phyloP scores from a whole-genome alignment of 2,329 filamentous ascomycete genomes.

The Pseudogymnoascus sp. region DNA sequence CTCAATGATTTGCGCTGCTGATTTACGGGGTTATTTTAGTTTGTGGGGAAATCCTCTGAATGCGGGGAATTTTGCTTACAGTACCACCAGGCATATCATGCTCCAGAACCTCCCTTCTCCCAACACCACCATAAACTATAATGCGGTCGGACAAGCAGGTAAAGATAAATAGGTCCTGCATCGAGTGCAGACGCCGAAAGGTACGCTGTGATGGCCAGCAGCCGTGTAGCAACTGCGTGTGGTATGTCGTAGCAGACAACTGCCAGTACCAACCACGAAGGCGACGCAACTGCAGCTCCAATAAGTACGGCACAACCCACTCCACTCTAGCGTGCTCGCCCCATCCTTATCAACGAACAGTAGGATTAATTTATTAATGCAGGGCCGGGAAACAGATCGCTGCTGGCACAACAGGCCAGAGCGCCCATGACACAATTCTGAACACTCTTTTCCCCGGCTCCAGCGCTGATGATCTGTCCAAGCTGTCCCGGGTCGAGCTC shows the following conservation, averaged over 20 bases:
- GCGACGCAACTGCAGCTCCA: conserved; percentile 6
- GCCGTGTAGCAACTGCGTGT: conserved; percentile 8
- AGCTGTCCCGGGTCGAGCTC: neutral
- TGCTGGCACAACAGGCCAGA: neutral
- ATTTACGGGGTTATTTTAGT: neutral
- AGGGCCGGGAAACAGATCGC: neutral
- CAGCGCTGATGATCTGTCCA: conserved; percentile 1
- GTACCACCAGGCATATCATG: neutral
- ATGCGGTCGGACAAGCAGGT: conserved; percentile 8
- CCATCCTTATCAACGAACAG: neutral
- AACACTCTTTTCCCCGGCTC: conserved; percentile 7
- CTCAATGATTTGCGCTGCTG: neutral
- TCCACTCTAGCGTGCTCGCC: conserved; percentile 1
- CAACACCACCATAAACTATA: neutral
- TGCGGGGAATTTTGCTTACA: conserved; percentile 3
- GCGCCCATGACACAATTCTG: neutral
- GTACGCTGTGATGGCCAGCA: conserved; percentile 10
- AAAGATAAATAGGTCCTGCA: conserved; percentile 11
- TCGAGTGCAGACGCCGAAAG: conserved; percentile 11
- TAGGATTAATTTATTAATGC: conserved; percentile 5
- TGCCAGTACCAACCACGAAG: conserved; percentile 8
- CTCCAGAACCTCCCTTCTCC: neutral
- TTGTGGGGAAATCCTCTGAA: conserved; percentile 4
- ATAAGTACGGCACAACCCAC: conserved; percentile 5
- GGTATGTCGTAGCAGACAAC: conserved; percentile 9